phyloP scores from a whole-genome alignment of 2,329 filamentous ascomycete genomes.

The Dactylellina cionopaga region DNA sequence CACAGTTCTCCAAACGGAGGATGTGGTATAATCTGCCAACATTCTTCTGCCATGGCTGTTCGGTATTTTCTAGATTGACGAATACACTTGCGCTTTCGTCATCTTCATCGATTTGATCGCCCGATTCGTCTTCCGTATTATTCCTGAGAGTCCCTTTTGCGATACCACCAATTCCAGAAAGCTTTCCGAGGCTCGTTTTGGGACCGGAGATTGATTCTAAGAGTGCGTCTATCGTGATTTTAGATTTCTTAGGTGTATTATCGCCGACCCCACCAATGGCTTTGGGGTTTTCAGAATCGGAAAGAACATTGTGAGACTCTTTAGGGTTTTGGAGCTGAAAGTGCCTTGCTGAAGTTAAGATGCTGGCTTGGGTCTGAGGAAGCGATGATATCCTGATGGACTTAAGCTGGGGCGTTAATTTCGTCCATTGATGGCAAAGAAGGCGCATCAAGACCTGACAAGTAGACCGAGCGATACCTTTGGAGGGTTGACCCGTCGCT shows the following conservation, averaged over 20 bases:
- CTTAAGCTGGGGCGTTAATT: conserved; percentile 3
- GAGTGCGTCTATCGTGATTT: conserved; percentile 33
- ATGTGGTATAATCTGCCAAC: conserved; percentile 1
- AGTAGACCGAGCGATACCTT: not conserved
- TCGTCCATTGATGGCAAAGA: conserved; percentile 23
- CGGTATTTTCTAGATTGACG: conserved; percentile 14
- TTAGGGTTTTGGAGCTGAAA: no score
- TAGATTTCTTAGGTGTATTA: conserved; percentile 3
- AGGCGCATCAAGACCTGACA: conserved; percentile 33
- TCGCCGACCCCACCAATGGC: no score
- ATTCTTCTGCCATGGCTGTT: conserved; percentile 8
- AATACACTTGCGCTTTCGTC: not conserved
- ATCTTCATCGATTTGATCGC: not conserved
- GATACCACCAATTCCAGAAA: not conserved
- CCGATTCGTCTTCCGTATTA: not conserved
- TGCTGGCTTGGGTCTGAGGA: not conserved
- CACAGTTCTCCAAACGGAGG: conserved; percentile 30
- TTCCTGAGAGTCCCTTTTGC: not conserved
- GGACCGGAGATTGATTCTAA: conserved; percentile 30
- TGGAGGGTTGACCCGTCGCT: not conserved
- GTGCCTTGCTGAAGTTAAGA: no score
- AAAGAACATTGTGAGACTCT: no score
- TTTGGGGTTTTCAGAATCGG: not conserved
- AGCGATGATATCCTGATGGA: not conserved
- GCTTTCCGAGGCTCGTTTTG: not conserved